phyloP scores from a whole-genome alignment of 2,329 filamentous ascomycete species.

The Botrytis medusae region DNA sequence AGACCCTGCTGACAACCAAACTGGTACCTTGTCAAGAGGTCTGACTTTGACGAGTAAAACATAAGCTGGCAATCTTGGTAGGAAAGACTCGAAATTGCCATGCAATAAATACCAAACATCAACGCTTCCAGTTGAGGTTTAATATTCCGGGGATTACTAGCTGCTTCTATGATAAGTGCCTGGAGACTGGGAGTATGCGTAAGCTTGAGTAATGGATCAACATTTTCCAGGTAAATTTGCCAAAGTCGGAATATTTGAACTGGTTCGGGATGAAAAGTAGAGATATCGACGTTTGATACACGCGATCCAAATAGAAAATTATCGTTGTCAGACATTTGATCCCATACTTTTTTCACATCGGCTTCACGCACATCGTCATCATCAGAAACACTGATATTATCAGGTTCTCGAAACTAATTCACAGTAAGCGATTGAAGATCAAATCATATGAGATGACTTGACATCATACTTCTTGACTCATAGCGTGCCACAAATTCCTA shows the following conservation, averaged over 20 bases:
- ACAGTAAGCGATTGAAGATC: conserved; percentile 24
- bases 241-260: conserved; percentile 69
- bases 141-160: conserved; percentile 54
- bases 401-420: conserved; percentile 36
- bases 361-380: conserved; percentile 41
- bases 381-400: conserved; percentile 39
- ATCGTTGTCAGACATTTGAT: conserved; percentile 45
- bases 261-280: conserved; percentile 53
- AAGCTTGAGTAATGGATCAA: conserved; percentile 71
- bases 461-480: conserved; percentile 45
- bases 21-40: conserved; percentile 45
- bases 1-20: conserved; percentile 50
- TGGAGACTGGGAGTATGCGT: conserved; percentile 72
- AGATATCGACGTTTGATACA: conserved; percentile 45
- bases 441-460: background rate
- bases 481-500: conserved; percentile 49
- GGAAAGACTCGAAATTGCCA: conserved; percentile 56
- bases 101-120: conserved; percentile 64
- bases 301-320: conserved; percentile 54
- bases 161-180: conserved; percentile 62
- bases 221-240: conserved; percentile 72
- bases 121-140: conserved; percentile 60
- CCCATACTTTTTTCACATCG: conserved; percentile 49
- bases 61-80: conserved; percentile 51
- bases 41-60: conserved; percentile 43